These are phyloP conservation scores for Microdochium nivale DNA, from an alignment of 2,329 filamentous ascomycete species.

Conservation along the genomic window DNA sequence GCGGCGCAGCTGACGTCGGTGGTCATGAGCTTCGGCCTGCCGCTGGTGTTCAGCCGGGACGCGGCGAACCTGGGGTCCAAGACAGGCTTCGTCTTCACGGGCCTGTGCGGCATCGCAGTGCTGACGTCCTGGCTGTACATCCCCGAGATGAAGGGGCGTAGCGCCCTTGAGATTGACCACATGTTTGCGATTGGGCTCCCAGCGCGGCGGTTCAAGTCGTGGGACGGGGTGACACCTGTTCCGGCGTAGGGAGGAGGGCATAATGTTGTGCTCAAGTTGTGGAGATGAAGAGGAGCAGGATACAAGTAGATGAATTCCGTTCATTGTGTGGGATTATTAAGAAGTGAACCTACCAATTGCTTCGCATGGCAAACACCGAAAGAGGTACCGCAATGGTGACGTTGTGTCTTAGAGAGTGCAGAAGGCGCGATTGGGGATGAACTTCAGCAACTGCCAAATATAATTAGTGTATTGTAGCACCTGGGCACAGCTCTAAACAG, in stretches of 20 bases:
- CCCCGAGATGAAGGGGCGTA: constrained; percentile 44
- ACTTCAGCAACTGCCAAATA: no score
- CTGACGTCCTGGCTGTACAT: constrained; percentile 32
- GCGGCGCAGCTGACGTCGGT: neutral
- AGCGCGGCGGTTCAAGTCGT: constrained; percentile 15
- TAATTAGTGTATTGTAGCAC: no score
- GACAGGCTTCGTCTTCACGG: constrained; percentile 30
- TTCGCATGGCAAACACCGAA: no score
- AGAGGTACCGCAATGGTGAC: no score
- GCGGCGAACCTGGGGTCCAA: constrained; percentile 28
- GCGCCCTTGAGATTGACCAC: constrained; percentile 36
- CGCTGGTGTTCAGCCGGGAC: constrained; percentile 39
- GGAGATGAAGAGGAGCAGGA: no score
- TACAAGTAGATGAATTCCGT: no score
- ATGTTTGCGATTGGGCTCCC: constrained; percentile 21
- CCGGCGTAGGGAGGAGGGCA: neutral
- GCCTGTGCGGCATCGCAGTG: constrained; percentile 23
- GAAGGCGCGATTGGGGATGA: no score
- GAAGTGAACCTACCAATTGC: no score
- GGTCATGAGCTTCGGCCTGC: constrained; percentile 34
- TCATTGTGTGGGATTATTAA: no score
- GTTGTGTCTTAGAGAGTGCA: no score
- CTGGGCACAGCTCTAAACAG: no score
- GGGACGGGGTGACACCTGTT: neutral
- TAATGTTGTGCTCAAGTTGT: neutral